Percentiles rank a stretch among this genome's conserved stretches.
These are phyloP conservation scores for Pseudogymnoascus sp. DNA, from an alignment of 2,329 filamentous ascomycete genomes.

Conservation along the genomic window DNA sequence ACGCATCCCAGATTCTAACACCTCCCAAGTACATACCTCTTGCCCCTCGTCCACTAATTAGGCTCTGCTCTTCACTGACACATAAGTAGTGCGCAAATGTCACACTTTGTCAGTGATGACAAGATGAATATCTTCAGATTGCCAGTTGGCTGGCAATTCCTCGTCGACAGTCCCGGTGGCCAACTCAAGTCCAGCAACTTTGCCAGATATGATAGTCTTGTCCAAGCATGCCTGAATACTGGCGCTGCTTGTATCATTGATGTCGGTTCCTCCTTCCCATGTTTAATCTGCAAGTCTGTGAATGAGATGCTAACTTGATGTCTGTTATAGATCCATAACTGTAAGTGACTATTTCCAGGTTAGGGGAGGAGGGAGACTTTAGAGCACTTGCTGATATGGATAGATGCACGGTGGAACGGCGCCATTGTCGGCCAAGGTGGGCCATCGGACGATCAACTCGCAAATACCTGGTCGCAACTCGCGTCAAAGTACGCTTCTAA, in stretches of 20 bases:
- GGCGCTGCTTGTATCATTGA: slow-evolving; percentile 54
- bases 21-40: not conserved
- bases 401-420: slow-evolving; percentile 48
- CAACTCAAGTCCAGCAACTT: slow-evolving; percentile 41
- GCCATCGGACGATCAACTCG: slow-evolving; percentile 49
- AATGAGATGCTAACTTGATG: not conserved
- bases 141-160: slow-evolving; percentile 51
- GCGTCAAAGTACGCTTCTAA: slow-evolving; percentile 49
- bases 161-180: slow-evolving; percentile 45
- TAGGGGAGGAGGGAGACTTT: not conserved
- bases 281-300: not conserved
- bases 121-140: slow-evolving; percentile 49
- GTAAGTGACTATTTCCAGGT: slow-evolving; percentile 14
- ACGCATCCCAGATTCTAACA: not conserved
- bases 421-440: slow-evolving; percentile 58
- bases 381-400: not conserved
- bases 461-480: slow-evolving; percentile 47
- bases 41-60: too few relatives aligned
- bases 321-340: slow-evolving; percentile 39
- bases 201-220: slow-evolving; percentile 44
- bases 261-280: slow-evolving; percentile 18
- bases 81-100: slow-evolving; percentile 15
- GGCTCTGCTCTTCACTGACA: not conserved
- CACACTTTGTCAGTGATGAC: slow-evolving; percentile 45
- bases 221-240: slow-evolving; percentile 47